These are phyloP conservation scores for Blepharisma japonicum DNA, from an alignment of 73 alveolate species.

Conservation along the genomic window DNA sequence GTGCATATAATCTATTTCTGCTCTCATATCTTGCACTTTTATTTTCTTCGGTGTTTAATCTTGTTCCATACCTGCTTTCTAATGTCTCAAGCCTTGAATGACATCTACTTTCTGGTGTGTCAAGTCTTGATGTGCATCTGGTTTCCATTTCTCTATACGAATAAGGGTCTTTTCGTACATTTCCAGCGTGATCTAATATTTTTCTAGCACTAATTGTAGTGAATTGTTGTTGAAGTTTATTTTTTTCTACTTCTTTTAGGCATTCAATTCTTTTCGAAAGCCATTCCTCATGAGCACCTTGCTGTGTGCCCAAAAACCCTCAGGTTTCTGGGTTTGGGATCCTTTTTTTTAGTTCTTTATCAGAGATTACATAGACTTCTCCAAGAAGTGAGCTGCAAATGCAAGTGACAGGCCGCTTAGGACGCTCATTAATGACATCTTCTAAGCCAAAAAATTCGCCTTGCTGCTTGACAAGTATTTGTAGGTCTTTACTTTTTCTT, in stretches of 20 bases:
- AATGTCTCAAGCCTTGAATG: no score
- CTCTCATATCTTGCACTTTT: no score
- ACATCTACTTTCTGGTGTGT: no score
- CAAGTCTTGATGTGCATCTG: no score
- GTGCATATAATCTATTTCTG: no score
- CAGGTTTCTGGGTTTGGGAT: slow-evolving; percentile 17
- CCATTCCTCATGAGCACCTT: background rate
- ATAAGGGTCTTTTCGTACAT: no score
- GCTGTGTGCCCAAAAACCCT: background rate
- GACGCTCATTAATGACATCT: background rate
- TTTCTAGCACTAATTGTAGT: slow-evolving; percentile 5
- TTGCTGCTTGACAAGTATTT: slow-evolving; percentile 9
- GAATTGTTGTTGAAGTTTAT: background rate
- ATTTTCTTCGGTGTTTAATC: no score
- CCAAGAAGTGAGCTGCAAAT: background rate
- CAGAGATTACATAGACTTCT: background rate
- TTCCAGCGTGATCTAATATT: background rate
- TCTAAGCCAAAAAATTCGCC: slow-evolving; percentile 11
- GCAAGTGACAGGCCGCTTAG: background rate
- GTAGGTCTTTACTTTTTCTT: background rate
- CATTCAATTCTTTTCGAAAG: background rate
- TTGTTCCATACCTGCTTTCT: no score
- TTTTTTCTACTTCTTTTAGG: background rate
- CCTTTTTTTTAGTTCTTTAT: slow-evolving; percentile 4
- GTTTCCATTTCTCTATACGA: no score